Conservation (phyloP, 1,139 yeast species). For the Yamadazyma membranifaciens region DNA sequence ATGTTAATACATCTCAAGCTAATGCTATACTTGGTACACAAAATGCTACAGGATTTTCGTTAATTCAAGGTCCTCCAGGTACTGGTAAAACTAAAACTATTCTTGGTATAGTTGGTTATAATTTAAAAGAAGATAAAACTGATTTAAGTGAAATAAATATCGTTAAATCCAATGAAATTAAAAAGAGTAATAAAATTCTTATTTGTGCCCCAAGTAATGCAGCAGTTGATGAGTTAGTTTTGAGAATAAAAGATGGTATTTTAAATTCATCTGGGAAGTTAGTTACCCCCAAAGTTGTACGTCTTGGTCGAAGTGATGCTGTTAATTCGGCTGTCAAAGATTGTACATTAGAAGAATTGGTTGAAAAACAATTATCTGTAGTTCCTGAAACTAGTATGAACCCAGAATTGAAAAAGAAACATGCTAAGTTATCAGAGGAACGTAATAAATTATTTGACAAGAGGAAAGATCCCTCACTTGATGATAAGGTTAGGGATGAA, state of each 20-base stretch:
- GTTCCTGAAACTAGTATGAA: constrained; percentile 30
- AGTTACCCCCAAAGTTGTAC: constrained; percentile 71
- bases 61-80: constrained; percentile 98
- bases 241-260: constrained; percentile 78
- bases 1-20: constrained; percentile 87
- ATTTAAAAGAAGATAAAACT: constrained; percentile 15
- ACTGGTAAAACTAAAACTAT: constrained; percentile 98
- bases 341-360: constrained; percentile 82
- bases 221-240: constrained; percentile 95
- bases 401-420: constrained; percentile 47
- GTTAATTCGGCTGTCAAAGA: constrained; percentile 81
- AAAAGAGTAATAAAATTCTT: constrained; percentile 43
- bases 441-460: constrained; percentile 48
- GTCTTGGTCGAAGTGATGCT: constrained; percentile 89
- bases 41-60: constrained; percentile 69
- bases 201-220: constrained; percentile 99
- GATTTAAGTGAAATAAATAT: constrained; percentile 7
- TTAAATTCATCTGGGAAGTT: constrained; percentile 53
- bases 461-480: constrained; percentile 27
- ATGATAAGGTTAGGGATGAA: constrained; percentile 39
- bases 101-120: constrained; percentile 81
- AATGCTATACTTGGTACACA: constrained; percentile 78
- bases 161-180: constrained; percentile 1
- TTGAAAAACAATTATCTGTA: constrained; percentile 60
- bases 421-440: constrained; percentile 49